Base-by-base conservation (phyloP, 306 rosid species). In the Gynostemma pentaphyllum region DNA sequence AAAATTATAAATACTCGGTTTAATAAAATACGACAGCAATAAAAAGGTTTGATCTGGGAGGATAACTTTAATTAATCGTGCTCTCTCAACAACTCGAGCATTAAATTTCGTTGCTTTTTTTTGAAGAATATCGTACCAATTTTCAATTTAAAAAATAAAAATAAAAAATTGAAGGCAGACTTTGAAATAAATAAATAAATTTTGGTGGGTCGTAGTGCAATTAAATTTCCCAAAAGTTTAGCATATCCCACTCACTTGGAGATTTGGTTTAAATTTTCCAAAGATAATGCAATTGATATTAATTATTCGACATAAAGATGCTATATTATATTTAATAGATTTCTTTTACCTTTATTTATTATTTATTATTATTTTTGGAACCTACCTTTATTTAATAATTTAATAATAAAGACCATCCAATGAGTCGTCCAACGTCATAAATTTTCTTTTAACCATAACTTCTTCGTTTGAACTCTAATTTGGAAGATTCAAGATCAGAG, bases 151-250 rank as follows among this genome's bases (percentile, higher is more conserved):
- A n/a, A n/a, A n/a, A n/a, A n/a, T n/a, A n/a, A n/a, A n/a, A n/a
- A n/a, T n/a, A n/a, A n/a, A n/a, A 59, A 19, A 21, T 21, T 39
- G 22, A 37, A 59, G 65, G 32, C 19, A 19, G 16, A 37, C 0
- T 37, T n/a, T 37, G 47, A 18, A 59, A 59, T 59, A 59, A 37
- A 59, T 59, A 37, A 4, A n/a, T n/a, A n/a, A 59, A 19, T 59
- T 39, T 19, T 9, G 12, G 30, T 59, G 65, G 21, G 65, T 6
- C 12, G 47, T 2, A 12, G 30, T 37, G 21, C 65, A 22, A 59
- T 59, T 59, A 59, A 59, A 29, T 37, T 42, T 24, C 65, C 13
- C 19, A 14, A 22, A 59, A 5, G 23, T 22, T n/a, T 37, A 11
- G 66, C 22, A 11, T 8, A 32, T 48, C 65, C 48, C 32, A 36